Percentiles rank a stretch among this genome's conserved stretches.
These are phyloP conservation scores for Fusarium paranaense DNA, from an alignment of 2,329 filamentous ascomycete genomes.

Conservation along the genomic window DNA sequence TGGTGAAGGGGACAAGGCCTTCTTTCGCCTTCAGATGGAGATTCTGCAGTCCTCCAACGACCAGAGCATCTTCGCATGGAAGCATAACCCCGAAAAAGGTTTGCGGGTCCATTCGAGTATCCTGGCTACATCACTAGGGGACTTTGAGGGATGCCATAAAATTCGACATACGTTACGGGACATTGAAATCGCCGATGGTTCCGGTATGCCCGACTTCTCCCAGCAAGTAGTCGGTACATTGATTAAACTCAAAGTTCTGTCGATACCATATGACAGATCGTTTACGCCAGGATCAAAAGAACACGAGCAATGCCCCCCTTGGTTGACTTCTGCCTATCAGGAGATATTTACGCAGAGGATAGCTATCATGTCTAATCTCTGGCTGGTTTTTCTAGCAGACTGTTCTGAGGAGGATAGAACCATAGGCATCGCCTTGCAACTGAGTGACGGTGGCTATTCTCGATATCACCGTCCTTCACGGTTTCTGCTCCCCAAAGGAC, in stretches of 20 bases:
- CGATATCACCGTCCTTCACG: background rate
- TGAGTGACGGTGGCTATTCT: accelerated
- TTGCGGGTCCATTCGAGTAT: background rate
- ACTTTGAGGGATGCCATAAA: background rate
- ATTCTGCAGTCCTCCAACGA: background rate
- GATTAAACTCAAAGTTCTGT: background rate
- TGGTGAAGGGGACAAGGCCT: background rate
- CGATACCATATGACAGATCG: background rate
- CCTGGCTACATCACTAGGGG: background rate
- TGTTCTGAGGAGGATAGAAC: background rate
- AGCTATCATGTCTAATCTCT: background rate
- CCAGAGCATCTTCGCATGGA: background rate
- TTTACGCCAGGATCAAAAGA: background rate
- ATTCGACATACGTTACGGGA: background rate
- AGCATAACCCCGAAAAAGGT: background rate
- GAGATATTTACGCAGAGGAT: background rate
- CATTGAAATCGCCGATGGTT: background rate
- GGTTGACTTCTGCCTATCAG: background rate
- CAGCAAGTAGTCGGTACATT: background rate
- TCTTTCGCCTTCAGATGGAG: background rate
- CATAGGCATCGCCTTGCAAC: background rate
- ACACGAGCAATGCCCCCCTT: background rate
- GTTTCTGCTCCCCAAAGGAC: background rate
- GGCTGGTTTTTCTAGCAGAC: background rate
- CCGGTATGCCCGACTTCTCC: background rate